Conservation (phyloP, 192 early-diverging fungal species). For the Linnemannia exigua region DNA sequence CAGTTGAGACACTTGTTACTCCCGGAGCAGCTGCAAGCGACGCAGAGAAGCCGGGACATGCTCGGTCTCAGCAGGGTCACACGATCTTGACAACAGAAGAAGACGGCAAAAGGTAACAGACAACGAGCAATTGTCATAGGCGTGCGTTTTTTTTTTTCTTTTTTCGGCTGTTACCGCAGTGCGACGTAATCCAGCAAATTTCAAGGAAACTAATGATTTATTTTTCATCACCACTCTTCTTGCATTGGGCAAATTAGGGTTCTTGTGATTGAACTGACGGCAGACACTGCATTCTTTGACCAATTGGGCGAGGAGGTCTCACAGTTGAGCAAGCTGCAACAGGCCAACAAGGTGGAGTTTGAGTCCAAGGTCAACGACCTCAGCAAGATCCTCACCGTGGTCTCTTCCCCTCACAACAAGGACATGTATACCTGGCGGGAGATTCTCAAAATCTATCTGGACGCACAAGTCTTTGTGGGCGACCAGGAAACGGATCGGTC, state of each 20-base stretch:
- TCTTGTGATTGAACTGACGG: slow-evolving; percentile 58
- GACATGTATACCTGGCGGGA: slow-evolving; percentile 83
- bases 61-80: not conserved
- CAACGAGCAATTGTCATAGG: no score
- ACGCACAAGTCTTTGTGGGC: slow-evolving; percentile 78
- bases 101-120: slow-evolving; percentile 48
- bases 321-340: slow-evolving; percentile 71
- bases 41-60: not conserved
- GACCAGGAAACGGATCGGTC: slow-evolving; percentile 71
- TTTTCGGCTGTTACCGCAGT: not conserved
- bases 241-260: slow-evolving; percentile 18
- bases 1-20: slow-evolving; percentile 34
- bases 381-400: slow-evolving; percentile 64
- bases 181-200: not conserved
- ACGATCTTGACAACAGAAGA: slow-evolving; percentile 39
- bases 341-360: slow-evolving; percentile 65
- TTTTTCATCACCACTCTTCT: not conserved
- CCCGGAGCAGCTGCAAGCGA: slow-evolving; percentile 19
- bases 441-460: slow-evolving; percentile 78
- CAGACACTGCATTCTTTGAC: slow-evolving; percentile 72
- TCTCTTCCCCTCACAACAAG: slow-evolving; percentile 79
- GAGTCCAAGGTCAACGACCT: slow-evolving; percentile 66
- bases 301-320: slow-evolving; percentile 69
- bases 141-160: no score
- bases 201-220: not conserved